Conservation (phyloP, 1,284 basidiomycete species). For the Testicularia cyperi region DNA sequence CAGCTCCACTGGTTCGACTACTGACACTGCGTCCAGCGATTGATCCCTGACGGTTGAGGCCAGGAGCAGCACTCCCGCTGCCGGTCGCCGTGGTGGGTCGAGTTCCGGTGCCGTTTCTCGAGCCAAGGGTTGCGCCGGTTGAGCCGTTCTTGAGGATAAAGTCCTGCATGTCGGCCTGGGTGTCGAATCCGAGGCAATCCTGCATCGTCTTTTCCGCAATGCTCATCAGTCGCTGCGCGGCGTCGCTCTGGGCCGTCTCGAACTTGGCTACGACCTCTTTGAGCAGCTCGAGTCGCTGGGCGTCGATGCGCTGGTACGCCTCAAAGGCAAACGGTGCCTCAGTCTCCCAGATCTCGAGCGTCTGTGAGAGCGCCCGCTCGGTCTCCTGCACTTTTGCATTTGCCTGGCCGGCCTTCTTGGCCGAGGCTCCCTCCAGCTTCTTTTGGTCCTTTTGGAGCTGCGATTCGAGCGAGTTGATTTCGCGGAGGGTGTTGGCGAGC, state of each 20-base stretch:
- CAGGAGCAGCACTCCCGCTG: background rate
- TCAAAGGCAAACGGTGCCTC: conserved; percentile 49
- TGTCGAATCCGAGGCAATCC: conserved; percentile 44
- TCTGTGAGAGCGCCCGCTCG: conserved; percentile 36
- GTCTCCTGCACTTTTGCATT: conserved; percentile 47
- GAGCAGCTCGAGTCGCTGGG: conserved; percentile 48
- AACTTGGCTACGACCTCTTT: conserved; percentile 52
- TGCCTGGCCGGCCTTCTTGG: conserved; percentile 45
- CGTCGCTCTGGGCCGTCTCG: conserved; percentile 50
- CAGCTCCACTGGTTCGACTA: conserved; percentile 23
- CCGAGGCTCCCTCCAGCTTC: conserved; percentile 49
- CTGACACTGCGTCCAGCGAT: conserved; percentile 33
- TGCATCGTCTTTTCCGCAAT: conserved; percentile 53
- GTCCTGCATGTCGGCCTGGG: conserved; percentile 49
- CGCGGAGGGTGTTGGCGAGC: conserved; percentile 43
- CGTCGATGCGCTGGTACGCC: conserved; percentile 53
- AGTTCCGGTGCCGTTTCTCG: conserved; percentile 14
- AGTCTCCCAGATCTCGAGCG: conserved; percentile 45
- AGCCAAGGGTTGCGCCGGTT: background rate
- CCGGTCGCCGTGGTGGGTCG: conserved; percentile 1
- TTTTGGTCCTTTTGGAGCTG: conserved; percentile 55
- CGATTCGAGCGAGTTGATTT: conserved; percentile 52
- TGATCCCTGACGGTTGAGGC: conserved; percentile 16
- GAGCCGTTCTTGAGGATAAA: conserved; percentile 46
- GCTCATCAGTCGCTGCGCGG: conserved; percentile 45